phyloP scores from a whole-genome alignment of 331 rosid genomes.

The Ulmus americana region DNA sequence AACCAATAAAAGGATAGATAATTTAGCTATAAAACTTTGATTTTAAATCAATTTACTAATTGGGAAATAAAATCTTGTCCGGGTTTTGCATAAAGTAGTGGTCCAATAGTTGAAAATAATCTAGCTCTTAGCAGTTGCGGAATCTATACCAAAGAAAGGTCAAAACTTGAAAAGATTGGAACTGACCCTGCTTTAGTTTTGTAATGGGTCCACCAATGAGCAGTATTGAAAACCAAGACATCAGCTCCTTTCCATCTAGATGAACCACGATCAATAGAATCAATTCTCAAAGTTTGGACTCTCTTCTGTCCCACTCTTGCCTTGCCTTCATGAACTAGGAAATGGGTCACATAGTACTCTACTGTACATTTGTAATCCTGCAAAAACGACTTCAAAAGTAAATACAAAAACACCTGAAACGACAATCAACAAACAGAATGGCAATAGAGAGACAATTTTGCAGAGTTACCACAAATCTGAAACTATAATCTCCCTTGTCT shows the following conservation, averaged over 20 bases:
- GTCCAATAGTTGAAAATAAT: background rate
- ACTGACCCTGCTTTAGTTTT: constrained; percentile 90
- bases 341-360: constrained; percentile 71
- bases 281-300: constrained; percentile 62
- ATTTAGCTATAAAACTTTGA: too few relatives aligned
- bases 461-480: constrained; percentile 74
- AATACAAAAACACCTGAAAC: constrained; percentile 8
- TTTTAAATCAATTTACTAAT: too few relatives aligned
- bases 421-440: background rate
- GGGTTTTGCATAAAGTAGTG: too few relatives aligned
- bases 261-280: constrained; percentile 71
- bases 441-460: constrained; percentile 8
- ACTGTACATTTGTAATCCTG: constrained; percentile 89
- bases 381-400: constrained; percentile 16
- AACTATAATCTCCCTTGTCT: constrained; percentile 69
- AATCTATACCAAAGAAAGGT: constrained; percentile 15
- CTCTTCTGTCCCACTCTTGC: constrained; percentile 72
- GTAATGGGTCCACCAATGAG: constrained; percentile 97
- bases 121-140: background rate
- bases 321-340: constrained; percentile 75
- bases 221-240: constrained; percentile 80
- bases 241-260: constrained; percentile 93
- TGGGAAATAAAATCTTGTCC: too few relatives aligned
- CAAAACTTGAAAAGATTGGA: constrained; percentile 8
- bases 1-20: background rate